Percentiles rank a stretch among this genome's conserved stretches.
Conservation (phyloP, 163 green algal genomes). For the Trebouxiophyceae sp. region DNA sequence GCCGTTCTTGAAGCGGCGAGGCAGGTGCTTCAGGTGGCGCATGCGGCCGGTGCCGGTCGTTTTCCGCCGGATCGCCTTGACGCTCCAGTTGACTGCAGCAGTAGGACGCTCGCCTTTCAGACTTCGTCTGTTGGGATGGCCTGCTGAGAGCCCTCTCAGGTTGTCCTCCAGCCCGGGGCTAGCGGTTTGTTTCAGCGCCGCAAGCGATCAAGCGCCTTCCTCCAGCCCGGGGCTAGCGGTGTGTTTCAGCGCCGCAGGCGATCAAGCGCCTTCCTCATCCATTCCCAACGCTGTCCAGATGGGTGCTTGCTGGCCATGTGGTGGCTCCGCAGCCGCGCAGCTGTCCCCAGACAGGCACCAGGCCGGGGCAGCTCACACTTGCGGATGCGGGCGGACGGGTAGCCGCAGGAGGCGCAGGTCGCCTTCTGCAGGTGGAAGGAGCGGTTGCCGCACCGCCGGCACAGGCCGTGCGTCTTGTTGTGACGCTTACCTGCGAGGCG, state of each 20-base stretch:
- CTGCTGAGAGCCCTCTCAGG: too few relatives aligned
- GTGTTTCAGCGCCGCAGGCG: not conserved
- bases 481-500: constrained; percentile 73
- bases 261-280: not conserved
- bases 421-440: constrained; percentile 98
- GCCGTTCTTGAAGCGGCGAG: constrained; percentile 90
- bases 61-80: constrained; percentile 97
- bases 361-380: constrained; percentile 71
- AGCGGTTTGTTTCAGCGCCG: not conserved
- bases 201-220: not conserved
- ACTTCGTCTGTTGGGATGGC: too few relatives aligned
- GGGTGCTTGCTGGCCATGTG: not conserved
- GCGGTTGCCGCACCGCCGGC: constrained; percentile 85
- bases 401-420: constrained; percentile 89
- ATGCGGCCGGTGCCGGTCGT: constrained; percentile 97
- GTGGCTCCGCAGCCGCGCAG: not conserved
- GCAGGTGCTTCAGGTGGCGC: constrained; percentile 85
- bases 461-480: constrained; percentile 99
- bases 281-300: not conserved
- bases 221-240: not conserved
- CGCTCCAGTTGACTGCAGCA: constrained; percentile 89
- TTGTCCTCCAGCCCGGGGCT: too few relatives aligned
- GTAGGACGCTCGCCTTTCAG: not conserved
- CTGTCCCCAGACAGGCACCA: not conserved
- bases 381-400: constrained; percentile 86